A percentile compares a stretch with the other conserved stretches of the same genome.
These are phyloP conservation scores for Flaveria bidentis DNA, from an alignment of 129 eudicot genomes.

Conservation along the genomic window DNA sequence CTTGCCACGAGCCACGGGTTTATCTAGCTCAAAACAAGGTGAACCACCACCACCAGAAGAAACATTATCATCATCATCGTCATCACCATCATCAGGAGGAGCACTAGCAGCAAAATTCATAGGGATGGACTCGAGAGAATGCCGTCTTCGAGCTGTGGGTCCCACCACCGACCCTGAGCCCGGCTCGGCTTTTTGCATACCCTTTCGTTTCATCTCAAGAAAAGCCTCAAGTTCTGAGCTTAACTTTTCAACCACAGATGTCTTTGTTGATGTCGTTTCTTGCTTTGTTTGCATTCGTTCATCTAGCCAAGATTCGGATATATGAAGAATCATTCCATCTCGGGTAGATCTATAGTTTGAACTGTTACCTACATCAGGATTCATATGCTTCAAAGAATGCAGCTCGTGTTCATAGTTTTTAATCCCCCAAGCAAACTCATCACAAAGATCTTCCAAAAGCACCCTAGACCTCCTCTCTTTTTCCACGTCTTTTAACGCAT, in stretches of 20 bases:
- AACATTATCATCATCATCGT: constrained; percentile 33
- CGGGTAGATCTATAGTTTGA: constrained; percentile 32
- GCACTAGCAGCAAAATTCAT: constrained; percentile 75
- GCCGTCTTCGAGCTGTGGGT: constrained; percentile 45
- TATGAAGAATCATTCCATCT: constrained; percentile 71
- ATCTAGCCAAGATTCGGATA: constrained; percentile 96
- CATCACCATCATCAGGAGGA: constrained; percentile 69
- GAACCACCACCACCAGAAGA: constrained; percentile 66
- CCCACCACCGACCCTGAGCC: constrained; percentile 28
- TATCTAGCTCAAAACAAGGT: constrained; percentile 79
- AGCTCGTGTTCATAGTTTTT: constrained; percentile 70
- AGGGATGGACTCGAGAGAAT: constrained; percentile 84
- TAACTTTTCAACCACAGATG: constrained; percentile 61
- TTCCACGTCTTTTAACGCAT: constrained; percentile 59
- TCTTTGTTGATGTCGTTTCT: constrained; percentile 42
- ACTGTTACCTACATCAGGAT: constrained; percentile 41
- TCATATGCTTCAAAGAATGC: constrained; percentile 55
- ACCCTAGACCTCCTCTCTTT: constrained; percentile 56
- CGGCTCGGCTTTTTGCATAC: not conserved
- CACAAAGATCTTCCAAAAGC: constrained; percentile 87
- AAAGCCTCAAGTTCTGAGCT: constrained; percentile 75
- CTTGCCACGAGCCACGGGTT: constrained; percentile 39
- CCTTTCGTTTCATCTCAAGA: constrained; percentile 51
- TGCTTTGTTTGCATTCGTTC: constrained; percentile 76
- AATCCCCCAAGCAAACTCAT: constrained; percentile 87